Conservation (phyloP, 495 filamentous ascomycete genomes). For the Penicillium daleae region DNA sequence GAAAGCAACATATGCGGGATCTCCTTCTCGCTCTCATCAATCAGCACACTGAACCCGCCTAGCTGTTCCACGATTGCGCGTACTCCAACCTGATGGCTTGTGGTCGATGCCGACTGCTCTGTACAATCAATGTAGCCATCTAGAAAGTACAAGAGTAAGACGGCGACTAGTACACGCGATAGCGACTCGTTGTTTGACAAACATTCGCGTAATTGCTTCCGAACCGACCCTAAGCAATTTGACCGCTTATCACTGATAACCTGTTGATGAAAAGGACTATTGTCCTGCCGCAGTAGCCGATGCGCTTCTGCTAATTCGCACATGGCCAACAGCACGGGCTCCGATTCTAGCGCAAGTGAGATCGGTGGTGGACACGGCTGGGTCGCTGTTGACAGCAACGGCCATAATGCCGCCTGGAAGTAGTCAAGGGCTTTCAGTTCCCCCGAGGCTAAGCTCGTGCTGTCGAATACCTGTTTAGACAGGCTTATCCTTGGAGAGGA, state of each 20-base stretch:
- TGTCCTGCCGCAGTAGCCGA: conserved; percentile 26
- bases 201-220: conserved; percentile 17
- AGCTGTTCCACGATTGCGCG: conserved; percentile 38
- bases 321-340: conserved; percentile 32
- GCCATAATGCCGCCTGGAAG: conserved; percentile 26
- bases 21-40: conserved; percentile 31
- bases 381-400: conserved; percentile 20
- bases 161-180: conserved; percentile 37
- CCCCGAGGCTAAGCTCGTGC: conserved; percentile 3
- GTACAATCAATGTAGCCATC: conserved; percentile 42
- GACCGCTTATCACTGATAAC: conserved; percentile 17
- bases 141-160: conserved; percentile 43
- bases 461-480: conserved; percentile 16
- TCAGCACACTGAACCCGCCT: conserved; percentile 33
- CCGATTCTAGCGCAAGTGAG: conserved; percentile 25
- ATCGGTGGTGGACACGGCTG: conserved; percentile 39
- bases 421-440: conserved; percentile 24
- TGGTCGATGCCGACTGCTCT: conserved; percentile 37
- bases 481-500: conserved; percentile 8
- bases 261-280: background rate
- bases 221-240: conserved; percentile 20
- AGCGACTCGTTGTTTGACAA: conserved; percentile 17
- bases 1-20: conserved; percentile 40
- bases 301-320: conserved; percentile 37
- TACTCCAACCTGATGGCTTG: conserved; percentile 40